Evolutionary conservation across 2,329 filamentous ascomycete genomes (phyloP).

Genomic region (Thyridium curvatum): DNA sequence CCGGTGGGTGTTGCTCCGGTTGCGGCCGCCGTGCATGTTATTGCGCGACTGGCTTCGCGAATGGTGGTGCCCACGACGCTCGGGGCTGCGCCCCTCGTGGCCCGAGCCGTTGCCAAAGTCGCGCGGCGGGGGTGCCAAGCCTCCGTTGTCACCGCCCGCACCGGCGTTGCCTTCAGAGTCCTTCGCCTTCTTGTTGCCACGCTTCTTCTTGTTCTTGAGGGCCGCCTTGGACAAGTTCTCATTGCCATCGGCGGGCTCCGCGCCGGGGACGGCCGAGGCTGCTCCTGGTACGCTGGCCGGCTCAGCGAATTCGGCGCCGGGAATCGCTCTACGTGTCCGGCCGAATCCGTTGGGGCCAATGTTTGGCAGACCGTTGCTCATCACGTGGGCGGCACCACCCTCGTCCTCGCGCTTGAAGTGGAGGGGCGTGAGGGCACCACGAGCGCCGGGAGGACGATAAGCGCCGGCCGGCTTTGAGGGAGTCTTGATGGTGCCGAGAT

Average conservation of each 20-base stretch:
- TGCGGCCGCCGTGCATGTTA: slow-evolving; percentile 38
- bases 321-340: slow-evolving; percentile 67
- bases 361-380: slow-evolving; percentile 69
- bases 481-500: slow-evolving; percentile 82
- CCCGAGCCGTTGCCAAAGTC: slow-evolving; percentile 34
- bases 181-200: slow-evolving; percentile 82
- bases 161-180: slow-evolving; percentile 55
- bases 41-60: slow-evolving; percentile 47
- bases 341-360: slow-evolving; percentile 75
- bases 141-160: slow-evolving; percentile 37
- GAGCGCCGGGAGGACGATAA: slow-evolving; percentile 89
- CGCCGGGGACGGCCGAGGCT: slow-evolving; percentile 47
- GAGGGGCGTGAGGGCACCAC: slow-evolving; percentile 80
- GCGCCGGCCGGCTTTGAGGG: slow-evolving; percentile 96
- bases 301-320: slow-evolving; percentile 73
- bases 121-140: slow-evolving; percentile 39
- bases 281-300: slow-evolving; percentile 61
- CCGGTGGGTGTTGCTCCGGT: slow-evolving; percentile 43
- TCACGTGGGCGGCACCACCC: slow-evolving; percentile 77
- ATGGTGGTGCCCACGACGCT: slow-evolving; percentile 50
- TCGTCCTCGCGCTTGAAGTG: slow-evolving; percentile 98
- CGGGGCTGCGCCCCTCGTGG: slow-evolving; percentile 56
- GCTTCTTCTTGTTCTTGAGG: slow-evolving; percentile 98
- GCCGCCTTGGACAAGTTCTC: slow-evolving; percentile 77
- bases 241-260: slow-evolving; percentile 58